Conservation (phyloP, 2,329 filamentous ascomycete species). For the Teratosphaeria nubilosa region DNA sequence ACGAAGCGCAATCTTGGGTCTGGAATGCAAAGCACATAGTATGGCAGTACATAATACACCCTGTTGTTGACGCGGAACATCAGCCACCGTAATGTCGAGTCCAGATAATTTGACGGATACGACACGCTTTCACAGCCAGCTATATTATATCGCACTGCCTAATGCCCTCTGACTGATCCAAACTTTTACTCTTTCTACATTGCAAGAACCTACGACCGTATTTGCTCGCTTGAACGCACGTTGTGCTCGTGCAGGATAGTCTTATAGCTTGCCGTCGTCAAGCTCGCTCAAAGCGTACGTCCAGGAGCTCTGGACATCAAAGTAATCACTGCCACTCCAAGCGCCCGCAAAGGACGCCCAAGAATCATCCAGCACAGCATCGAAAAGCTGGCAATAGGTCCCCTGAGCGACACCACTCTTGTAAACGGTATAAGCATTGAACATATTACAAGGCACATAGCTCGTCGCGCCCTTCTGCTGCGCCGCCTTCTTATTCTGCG, state of each 20-base stretch:
- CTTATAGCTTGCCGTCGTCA: conserved; percentile 2
- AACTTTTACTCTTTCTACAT: no score
- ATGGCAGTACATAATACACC: neutral
- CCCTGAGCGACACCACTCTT: conserved; percentile 18
- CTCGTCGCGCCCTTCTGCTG: conserved; percentile 7
- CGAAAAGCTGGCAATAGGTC: conserved; percentile 23
- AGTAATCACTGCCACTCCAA: conserved; percentile 10
- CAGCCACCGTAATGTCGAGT: no score
- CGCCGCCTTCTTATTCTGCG: conserved; percentile 12
- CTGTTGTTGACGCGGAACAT: no score
- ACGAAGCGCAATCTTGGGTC: neutral
- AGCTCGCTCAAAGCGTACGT: conserved; percentile 10
- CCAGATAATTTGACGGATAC: no score
- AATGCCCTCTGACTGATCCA: no score
- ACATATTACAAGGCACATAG: conserved; percentile 20
- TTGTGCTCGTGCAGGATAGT: neutral
- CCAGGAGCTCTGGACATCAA: conserved; percentile 15
- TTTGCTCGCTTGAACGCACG: no score
- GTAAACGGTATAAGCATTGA: conserved; percentile 22
- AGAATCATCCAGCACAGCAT: conserved; percentile 6
- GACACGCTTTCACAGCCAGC: no score
- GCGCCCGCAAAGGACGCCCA: conserved; percentile 14
- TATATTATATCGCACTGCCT: no score
- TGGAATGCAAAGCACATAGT: neutral
- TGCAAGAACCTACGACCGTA: no score